A percentile compares a stretch with the other conserved stretches of the same genome.
These are phyloP conservation scores for Thraustochytrium sp. DNA, from an alignment of 352 stramenopile species.

Conservation along the genomic window DNA sequence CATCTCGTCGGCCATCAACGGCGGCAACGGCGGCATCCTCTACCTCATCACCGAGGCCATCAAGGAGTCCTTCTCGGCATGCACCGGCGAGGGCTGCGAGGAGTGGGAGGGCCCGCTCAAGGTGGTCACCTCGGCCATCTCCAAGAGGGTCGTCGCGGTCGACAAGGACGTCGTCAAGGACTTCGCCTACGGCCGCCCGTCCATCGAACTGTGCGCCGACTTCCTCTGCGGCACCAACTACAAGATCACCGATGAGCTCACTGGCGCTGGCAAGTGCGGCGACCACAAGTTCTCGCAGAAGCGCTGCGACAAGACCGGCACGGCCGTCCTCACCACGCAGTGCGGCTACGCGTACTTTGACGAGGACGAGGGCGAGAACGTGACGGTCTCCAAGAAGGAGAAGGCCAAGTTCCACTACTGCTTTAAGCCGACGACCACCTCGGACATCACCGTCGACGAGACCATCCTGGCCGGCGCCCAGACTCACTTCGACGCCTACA, in stretches of 20 bases:
- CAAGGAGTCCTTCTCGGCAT: background rate
- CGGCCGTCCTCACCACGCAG: background rate
- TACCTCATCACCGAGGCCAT: constrained; percentile 42
- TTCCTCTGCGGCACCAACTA: background rate
- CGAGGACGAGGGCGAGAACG: background rate
- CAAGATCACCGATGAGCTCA: too few species aligned
- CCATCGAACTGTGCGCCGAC: background rate
- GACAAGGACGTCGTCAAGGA: constrained; percentile 59
- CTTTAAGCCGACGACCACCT: background rate
- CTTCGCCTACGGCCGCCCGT: constrained; percentile 49
- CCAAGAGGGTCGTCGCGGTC: constrained; percentile 49
- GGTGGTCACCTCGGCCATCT: constrained; percentile 28
- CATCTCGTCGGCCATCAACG: constrained; percentile 59
- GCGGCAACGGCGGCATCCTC: constrained; percentile 59
- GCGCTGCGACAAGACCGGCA: background rate
- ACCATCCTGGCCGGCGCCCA: background rate
- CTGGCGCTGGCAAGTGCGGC: background rate
- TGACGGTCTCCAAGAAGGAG: background rate
- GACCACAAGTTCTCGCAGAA: constrained; percentile 4
- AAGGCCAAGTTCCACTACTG: background rate
- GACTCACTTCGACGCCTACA: constrained; percentile 16
- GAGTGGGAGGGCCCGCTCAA: constrained; percentile 55
- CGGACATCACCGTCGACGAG: background rate
- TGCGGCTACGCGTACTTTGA: background rate
- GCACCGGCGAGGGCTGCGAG: constrained; percentile 53